Evolutionary conservation across 179 eudicot genomes (phyloP), one percentile per base, ranked within the genome.

Genomic region (Drosera spatulata): DNA sequence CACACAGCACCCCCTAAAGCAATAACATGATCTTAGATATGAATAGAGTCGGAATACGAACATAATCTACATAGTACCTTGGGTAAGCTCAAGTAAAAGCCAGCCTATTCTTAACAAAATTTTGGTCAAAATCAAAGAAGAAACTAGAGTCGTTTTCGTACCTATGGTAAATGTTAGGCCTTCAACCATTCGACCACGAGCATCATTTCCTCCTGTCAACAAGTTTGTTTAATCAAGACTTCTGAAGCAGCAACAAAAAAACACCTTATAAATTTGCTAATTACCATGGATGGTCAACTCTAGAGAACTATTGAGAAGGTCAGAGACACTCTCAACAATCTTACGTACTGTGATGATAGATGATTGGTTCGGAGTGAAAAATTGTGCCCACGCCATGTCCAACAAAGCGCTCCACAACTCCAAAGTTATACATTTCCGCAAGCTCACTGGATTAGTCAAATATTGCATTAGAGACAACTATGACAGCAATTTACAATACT

Each of bases 161-260:
- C 99, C 95, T 38, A 93, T 93, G 7, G 99, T 93, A 74, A 93
- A 93, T n/a, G 99, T 93, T 75, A 78, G 91, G 62, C 99, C 99
- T 84, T 93, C 96, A 71, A 86, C 84, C 97, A 89, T 93, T 78
- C 51, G 67, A 46, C 97, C 95, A 41, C 87, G 78, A 69, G 66
- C 62, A 15, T 89, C 89, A 69, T 93, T 93, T 60, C 89, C 33
- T 22, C 33, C 99, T 89, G 84, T 42, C 51, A 61, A 66, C 56
- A 15, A 13, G 59, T 22, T 37, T 37, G 2, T 9, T 5, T 38
- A 4, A 37, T 50, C 22, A 11, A 14, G 53, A 4, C 22, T 50
- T 10, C 8, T 50, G 3, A 48, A 46, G 8, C 45, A 43, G 45
- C 0, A 43, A 43, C 45, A 43, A 39, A 41, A n/a, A 5, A 41